Conservation (phyloP, 108 stramenopile species). For the Skeletonema grethae region DNA sequence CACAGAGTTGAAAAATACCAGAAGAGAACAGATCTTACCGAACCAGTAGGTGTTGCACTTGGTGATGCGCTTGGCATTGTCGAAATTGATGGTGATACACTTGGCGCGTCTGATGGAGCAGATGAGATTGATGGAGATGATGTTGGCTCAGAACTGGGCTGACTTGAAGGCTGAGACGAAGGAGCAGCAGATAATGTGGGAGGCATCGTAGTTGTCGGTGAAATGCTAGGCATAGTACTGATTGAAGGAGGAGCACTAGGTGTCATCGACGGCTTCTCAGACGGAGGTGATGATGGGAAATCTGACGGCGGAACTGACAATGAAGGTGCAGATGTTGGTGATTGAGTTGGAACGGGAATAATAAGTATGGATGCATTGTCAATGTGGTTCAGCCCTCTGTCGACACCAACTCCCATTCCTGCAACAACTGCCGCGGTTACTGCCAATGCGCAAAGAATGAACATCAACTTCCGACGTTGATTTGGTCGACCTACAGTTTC, state of each 20-base stretch:
- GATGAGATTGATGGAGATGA: background rate
- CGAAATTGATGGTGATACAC: background rate
- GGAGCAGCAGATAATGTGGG: background rate
- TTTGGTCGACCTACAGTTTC: background rate
- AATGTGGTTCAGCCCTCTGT: conserved; percentile 3
- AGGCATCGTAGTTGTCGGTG: background rate
- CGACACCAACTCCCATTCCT: conserved; percentile 10
- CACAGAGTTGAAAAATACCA: too few species aligned
- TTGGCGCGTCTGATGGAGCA: background rate
- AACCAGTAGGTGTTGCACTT: background rate
- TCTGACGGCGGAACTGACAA: background rate
- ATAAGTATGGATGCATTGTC: conserved; percentile 3
- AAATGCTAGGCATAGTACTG: background rate
- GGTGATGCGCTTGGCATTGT: conserved; percentile 5
- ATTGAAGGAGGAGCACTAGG: background rate
- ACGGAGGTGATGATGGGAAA: background rate
- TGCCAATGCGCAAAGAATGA: background rate
- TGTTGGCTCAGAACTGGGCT: background rate
- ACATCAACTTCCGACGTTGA: background rate
- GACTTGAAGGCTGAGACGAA: background rate
- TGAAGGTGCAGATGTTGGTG: conserved; percentile 1
- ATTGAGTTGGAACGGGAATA: conserved; percentile 5
- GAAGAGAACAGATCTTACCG: background rate
- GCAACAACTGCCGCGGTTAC: background rate
- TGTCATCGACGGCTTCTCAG: background rate